These are phyloP conservation scores for Linnemannia exigua DNA, from an alignment of 192 early-diverging fungal species.

Conservation along the genomic window DNA sequence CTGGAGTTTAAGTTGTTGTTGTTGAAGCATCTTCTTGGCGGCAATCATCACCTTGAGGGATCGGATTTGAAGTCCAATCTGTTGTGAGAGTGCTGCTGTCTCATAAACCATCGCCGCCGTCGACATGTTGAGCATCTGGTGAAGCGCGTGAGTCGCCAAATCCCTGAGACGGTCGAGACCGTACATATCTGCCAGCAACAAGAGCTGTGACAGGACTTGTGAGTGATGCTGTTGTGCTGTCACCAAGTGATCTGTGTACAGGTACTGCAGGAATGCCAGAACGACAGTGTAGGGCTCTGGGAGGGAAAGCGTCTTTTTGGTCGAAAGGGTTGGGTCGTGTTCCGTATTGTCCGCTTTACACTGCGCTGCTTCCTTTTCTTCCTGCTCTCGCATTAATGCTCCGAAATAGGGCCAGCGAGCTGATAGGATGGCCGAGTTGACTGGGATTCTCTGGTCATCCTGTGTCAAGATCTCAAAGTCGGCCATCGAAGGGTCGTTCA, in stretches of 20 bases:
- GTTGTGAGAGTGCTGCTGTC: conserved; percentile 74
- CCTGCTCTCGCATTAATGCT: conserved; percentile 50
- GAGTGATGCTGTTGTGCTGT: conserved; percentile 78
- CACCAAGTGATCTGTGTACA: conserved; percentile 78
- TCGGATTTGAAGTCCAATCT: conserved; percentile 75
- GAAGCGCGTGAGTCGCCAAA: conserved; percentile 69
- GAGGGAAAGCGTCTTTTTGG: conserved; percentile 50
- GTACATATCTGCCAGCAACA: conserved; percentile 75
- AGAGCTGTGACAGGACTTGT: conserved; percentile 74
- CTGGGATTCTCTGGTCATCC: conserved; percentile 58
- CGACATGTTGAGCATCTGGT: conserved; percentile 71
- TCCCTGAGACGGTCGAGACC: conserved; percentile 68
- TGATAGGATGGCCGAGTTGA: conserved; percentile 61
- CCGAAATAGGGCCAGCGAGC: conserved; percentile 65
- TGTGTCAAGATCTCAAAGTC: conserved; percentile 62
- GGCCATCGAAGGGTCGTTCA: conserved; percentile 60
- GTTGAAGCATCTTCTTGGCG: conserved; percentile 69
- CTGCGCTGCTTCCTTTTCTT: conserved; percentile 43
- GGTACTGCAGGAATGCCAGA: conserved; percentile 74
- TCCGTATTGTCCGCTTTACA: conserved; percentile 45
- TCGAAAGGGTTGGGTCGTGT: conserved; percentile 47
- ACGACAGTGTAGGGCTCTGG: conserved; percentile 64
- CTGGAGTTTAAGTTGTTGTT: conserved; percentile 60
- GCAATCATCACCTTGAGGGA: conserved; percentile 67
- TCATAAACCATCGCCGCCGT: conserved; percentile 78